Evolutionary conservation across 495 filamentous ascomycete genomes (phyloP), one percentile per base, ranked within the genome.

Genomic region (Pyrenula massariospora): DNA sequence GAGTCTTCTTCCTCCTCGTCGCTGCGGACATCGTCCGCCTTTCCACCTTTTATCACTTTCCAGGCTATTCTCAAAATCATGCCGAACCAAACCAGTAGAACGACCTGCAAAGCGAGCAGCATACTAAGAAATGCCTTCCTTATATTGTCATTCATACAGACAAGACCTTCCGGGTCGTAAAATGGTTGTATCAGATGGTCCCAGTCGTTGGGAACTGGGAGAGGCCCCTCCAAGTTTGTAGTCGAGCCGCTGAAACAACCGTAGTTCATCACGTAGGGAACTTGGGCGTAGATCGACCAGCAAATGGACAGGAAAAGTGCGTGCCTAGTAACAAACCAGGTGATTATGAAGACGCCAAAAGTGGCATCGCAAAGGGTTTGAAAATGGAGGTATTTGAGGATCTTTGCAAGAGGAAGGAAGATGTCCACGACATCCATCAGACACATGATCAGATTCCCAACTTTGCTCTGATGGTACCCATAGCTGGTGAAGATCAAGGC

Each of bases 361-460:
- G 83, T 81, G 56, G 82, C 69, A 64, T 96, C 91, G 80, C 91
- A 96, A 58, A 85, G 69, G 11, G 68, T 82, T 53, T 84, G 78
- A 70, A 75, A 88, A 54, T 85, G 82, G 15, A 93, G 68, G 66
- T 98, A 98, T 68, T 94, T 95, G 59, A 97, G 81, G 58, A 93
- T 86, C 69, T 98, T 98, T 50, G 93, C 93, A n/a, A 97, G 91
- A 24, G 92, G 86, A 50, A 98, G 73, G 49, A 95, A 72, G 55
- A 94, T 75, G 64, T 98, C 93, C 8, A 95, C 88, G 48, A 95
- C 77, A 63, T 98, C 93, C 93, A 97, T 97, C 57, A 93, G 72
- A 48, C 86, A 86, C 59, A 98, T 73, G 58, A 97, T 89, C 51
- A 95, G 79, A 63, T 91, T 93, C 52, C 89, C 91, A 25, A 95